A percentile compares a stretch with the other conserved stretches of the same genome.
phyloP scores from a whole-genome alignment of 1,139 yeast species.

The Williopsis jadinii region DNA sequence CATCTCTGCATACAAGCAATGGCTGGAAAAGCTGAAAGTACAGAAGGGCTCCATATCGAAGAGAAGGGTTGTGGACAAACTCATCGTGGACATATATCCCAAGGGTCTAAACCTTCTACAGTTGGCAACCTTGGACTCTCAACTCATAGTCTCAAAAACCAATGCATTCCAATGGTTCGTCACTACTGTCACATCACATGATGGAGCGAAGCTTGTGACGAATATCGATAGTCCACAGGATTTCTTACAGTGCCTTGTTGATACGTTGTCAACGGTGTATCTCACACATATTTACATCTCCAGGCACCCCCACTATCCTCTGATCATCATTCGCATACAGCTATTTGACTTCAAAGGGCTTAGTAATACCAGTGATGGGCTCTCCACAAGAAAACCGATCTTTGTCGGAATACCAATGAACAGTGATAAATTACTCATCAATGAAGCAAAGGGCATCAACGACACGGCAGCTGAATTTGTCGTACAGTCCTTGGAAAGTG shows the following conservation, averaged over 20 bases:
- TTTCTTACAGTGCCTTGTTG: conserved; percentile 42
- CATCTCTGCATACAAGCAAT: conserved; percentile 7
- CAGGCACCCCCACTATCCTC: conserved; percentile 54
- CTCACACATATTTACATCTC: conserved; percentile 60
- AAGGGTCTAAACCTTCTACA: conserved; percentile 62
- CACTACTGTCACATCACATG: conserved; percentile 2
- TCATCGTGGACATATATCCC: conserved; percentile 52
- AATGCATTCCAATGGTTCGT: conserved; percentile 42
- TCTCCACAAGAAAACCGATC: conserved; percentile 50
- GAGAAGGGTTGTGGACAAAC: conserved; percentile 39
- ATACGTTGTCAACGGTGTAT: conserved; percentile 42
- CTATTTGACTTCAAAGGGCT: conserved; percentile 44
- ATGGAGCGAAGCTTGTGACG: conserved; percentile 27
- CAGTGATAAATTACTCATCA: conserved; percentile 35
- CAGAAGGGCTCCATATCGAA: conserved; percentile 26
- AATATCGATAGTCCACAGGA: conserved; percentile 29
- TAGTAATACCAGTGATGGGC: conserved; percentile 25
- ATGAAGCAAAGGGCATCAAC: conserved; percentile 17
- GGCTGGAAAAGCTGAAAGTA: conserved; percentile 8
- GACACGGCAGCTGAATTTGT: conserved; percentile 45
- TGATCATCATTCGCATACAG: conserved; percentile 58
- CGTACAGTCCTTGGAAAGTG: conserved; percentile 49
- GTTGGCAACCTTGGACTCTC: conserved; percentile 67
- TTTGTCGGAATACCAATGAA: conserved; percentile 62
- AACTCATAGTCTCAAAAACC: conserved; percentile 56